phyloP scores from a whole-genome alignment of 148 eudicot genomes.

The Agrostemma githago region DNA sequence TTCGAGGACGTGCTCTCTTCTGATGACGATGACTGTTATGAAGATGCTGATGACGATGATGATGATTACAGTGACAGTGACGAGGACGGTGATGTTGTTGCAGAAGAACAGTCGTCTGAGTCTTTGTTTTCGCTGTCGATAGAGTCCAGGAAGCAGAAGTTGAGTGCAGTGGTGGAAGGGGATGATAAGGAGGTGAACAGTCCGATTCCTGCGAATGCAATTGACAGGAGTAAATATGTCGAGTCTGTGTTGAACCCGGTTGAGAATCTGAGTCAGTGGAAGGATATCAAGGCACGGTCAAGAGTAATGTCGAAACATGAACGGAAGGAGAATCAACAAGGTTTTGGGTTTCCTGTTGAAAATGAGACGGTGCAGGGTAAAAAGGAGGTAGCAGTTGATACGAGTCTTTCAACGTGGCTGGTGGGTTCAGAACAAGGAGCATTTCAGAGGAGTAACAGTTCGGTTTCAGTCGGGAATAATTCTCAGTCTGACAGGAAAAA shows the following conservation, averaged over 20 bases:
- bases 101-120: constrained; percentile 37
- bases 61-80: neutral
- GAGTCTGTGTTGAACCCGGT: constrained; percentile 45
- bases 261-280: constrained; percentile 55
- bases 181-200: constrained; percentile 55
- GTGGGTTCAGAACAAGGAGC: constrained; percentile 31
- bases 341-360: constrained; percentile 12
- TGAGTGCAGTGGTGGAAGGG: constrained; percentile 24
- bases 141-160: constrained; percentile 43
- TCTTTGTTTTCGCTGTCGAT: constrained; percentile 60
- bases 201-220: constrained; percentile 29
- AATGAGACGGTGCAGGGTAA: constrained; percentile 8
- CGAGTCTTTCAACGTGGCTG: constrained; percentile 73
- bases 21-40: constrained; percentile 23
- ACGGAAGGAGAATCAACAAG: constrained; percentile 26
- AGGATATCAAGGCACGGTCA: constrained; percentile 34
- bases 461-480: constrained; percentile 41
- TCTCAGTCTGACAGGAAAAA: constrained; percentile 26
- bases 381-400: constrained; percentile 39
- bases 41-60: constrained; percentile 18
- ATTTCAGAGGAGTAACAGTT: constrained; percentile 26
- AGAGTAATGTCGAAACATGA: constrained; percentile 14
- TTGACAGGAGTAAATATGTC: constrained; percentile 5
- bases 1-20: constrained; percentile 25
- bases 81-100: neutral